Base-by-base conservation (phyloP, 805 yeast species). In the Babjeviella inositovora region DNA sequence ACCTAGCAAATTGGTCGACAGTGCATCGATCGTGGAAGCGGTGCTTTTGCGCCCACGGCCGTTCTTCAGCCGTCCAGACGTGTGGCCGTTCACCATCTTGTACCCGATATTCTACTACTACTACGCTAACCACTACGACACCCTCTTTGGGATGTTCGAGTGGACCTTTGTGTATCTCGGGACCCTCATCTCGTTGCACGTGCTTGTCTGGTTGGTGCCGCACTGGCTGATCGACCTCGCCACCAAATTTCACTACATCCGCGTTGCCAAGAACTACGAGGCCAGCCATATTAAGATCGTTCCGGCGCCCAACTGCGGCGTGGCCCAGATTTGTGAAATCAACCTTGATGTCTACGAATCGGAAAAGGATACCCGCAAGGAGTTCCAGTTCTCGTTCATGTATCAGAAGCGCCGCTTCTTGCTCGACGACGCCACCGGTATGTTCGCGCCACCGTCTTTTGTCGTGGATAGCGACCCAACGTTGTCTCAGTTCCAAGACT, bases 131-230 rank as follows among this genome's bases (percentile, higher is more conserved):
- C 67, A 72, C 27, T 87, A 87, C 46, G 97, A 87, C 28, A 56
- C 50, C 28, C 80, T 80, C 43, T 76, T 87, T 39, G 76, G 64
- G 21, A 95, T 95, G 13, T 63, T 75, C 21, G 98, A 87, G 51
- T 90, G 98, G 97, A 90, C 97, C 0, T 81, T 80, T 45, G 90
- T 87, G 17, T 85, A 69, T 39, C 54, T 82, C 13, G 75, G 92
- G 29, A 47, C 84, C 5, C 57, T 85, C 24, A 45, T 75, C 17
- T 69, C 94, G 3, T 30, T 76, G 28, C 92, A 87, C 42, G 53
- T 72, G 20, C 54, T 87, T 43, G 54, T 87, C 28, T 63, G 84
- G 74, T 64, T 87, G 45, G 66, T 82, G 67, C 95, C 97, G n/a
- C 75, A 76, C 39, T 87, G 98, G 98, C 82, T 72, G 42, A 62